Evolutionary conservation across 2,329 filamentous ascomycete genomes (phyloP).

Genomic region (Aureobasidium zeae): DNA sequence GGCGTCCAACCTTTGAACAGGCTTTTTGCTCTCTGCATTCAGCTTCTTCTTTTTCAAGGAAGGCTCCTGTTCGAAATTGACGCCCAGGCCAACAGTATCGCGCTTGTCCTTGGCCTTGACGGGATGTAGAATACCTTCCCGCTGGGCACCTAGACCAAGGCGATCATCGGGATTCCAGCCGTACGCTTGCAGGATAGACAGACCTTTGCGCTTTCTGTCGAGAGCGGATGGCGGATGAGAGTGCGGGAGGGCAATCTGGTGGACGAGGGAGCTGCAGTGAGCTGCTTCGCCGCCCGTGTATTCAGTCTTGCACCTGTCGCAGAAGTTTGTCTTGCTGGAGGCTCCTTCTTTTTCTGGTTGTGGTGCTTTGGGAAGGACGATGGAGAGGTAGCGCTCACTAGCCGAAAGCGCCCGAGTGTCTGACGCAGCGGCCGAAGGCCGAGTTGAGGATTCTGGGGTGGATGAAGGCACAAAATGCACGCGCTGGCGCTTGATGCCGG

Average conservation of each 20-base stretch:
- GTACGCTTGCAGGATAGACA: slow-evolving; percentile 54
- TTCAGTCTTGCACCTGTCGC: slow-evolving; percentile 6
- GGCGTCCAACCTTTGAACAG: slow-evolving; percentile 48
- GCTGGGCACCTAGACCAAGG: slow-evolving; percentile 58
- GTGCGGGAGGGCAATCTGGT: slow-evolving; percentile 61
- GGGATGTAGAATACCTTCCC: slow-evolving; percentile 64
- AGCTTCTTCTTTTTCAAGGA: slow-evolving; percentile 11
- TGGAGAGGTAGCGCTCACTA: slow-evolving; percentile 55
- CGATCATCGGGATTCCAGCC: slow-evolving; percentile 70
- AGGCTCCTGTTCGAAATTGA: slow-evolving; percentile 14
- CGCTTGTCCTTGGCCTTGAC: slow-evolving; percentile 64
- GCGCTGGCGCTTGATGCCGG: slow-evolving; percentile 52
- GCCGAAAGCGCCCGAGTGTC: slow-evolving; percentile 17
- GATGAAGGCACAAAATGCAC: slow-evolving; percentile 50
- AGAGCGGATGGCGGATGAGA: slow-evolving; percentile 64
- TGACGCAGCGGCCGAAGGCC: neutral
- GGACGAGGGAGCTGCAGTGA: slow-evolving; percentile 57
- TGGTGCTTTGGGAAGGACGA: slow-evolving; percentile 48
- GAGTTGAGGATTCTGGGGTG: slow-evolving; percentile 1
- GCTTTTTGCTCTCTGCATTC: neutral
- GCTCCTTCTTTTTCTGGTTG: slow-evolving; percentile 18
- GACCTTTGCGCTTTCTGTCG: slow-evolving; percentile 60
- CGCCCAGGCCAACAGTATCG: slow-evolving; percentile 64
- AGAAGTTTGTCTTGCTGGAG: slow-evolving; percentile 3
- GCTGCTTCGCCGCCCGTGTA: slow-evolving; percentile 17